phyloP scores from a whole-genome alignment of 2,329 filamentous ascomycete genomes.

The Leptographium wingfieldii region DNA sequence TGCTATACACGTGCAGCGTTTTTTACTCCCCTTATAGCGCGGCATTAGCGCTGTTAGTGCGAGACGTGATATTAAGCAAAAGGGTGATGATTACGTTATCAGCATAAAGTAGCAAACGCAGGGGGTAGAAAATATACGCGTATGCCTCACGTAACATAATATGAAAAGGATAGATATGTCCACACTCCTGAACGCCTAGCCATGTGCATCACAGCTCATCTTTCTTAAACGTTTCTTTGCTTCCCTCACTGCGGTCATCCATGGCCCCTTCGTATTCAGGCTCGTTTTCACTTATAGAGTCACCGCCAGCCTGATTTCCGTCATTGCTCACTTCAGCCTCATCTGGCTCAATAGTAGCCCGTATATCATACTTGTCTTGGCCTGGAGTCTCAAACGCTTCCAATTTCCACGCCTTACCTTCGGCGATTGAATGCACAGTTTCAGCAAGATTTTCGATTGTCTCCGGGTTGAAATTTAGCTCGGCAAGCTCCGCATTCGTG shows the following conservation, averaged over 20 bases:
- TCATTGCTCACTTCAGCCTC: conserved; percentile 6
- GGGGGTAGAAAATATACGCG: neutral
- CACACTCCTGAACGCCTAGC: neutral
- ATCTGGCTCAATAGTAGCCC: conserved; percentile 52
- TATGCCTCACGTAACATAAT: neutral
- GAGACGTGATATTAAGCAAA: neutral
- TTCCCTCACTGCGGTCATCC: conserved; percentile 23
- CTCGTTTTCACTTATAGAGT: neutral
- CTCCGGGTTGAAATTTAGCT: conserved; percentile 52
- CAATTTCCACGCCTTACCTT: conserved; percentile 64
- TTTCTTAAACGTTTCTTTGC: conserved; percentile 31
- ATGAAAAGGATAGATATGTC: neutral
- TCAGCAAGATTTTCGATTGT: conserved; percentile 57
- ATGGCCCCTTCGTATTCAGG: conserved; percentile 3
- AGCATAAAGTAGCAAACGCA: neutral
- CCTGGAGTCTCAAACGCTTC: conserved; percentile 62
- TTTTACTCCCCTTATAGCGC: neutral
- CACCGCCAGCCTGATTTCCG: neutral
- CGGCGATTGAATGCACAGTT: conserved; percentile 55
- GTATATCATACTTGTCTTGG: conserved; percentile 46
- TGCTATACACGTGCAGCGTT: neutral
- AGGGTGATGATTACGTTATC: neutral
- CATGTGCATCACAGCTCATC: conserved; percentile 33
- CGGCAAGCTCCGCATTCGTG: conserved; percentile 53
- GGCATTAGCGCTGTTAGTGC: neutral